Base-by-base conservation (phyloP, 2,329 filamentous ascomycete species). In the Sphaerulina musiva region DNA sequence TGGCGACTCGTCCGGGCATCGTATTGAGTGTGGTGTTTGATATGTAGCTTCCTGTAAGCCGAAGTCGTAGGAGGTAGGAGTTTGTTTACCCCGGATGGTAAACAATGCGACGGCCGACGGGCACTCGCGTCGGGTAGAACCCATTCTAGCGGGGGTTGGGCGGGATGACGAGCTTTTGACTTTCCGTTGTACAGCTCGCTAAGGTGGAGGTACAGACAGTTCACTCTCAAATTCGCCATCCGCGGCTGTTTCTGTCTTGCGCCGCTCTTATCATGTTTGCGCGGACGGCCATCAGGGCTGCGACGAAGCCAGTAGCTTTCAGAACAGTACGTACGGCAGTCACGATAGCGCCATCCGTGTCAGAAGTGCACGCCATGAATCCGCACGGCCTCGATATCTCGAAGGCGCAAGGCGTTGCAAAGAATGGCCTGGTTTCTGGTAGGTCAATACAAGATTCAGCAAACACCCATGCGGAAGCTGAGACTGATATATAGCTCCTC, bases 381-480 rank as follows among this genome's bases (percentile, higher is more conserved):
- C 61, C 64, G 8, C 58, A 62, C 46, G 83, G 83, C 29, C 76
- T 92, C 57, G 80, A 80, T 59, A 83, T 95, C 55, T 89, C 89
- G 41, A 83, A 83, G 68, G 87, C 87, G 31, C 90, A 95, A 71
- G 86, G 88, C 53, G 74, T 89, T 55, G 84, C 88, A 47, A 81
- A 85, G 69, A 85, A 89, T 63, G 76, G 76, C 45, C 79, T 96
- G 63, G 84, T 89, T 51, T 89, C 87, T 76, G 90, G 89, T 93
- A 80, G 58, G 74, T 40, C 6, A 10, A 10, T 14, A 2, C 1
- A 14, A 12, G 14, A 17, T 40, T 20, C 14, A 4, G 41, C 4
- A 14, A 31, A 10, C 40, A 38, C 14, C 31, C 23, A 32, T 34
- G 29, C 46, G 31, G 59, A 59, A 60, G 57, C 53, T 55, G 53